Base-by-base conservation (phyloP, 331 rosid genomes). In the Stylosanthes scabra region DNA sequence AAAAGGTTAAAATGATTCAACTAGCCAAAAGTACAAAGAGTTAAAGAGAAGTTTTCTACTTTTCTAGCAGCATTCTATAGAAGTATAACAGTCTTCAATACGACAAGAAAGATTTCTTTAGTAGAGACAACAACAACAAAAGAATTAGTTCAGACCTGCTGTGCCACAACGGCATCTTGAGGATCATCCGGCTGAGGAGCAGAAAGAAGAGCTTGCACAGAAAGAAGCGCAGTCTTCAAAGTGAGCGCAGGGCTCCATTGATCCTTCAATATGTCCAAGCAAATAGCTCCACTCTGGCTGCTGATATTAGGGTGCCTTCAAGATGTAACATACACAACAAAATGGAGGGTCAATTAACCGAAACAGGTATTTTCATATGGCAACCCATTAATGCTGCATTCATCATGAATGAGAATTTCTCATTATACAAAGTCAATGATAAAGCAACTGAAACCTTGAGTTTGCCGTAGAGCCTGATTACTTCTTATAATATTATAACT, bases 181-280 rank as follows among this genome's bases (percentile, higher is more conserved):
- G 99, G 99, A 87, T 95, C 97, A 88, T 91, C 99, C 5, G 99
- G 97, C 77, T 87, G 88, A 74, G 99, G 99, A 54, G 99, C 93
- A 78, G 99, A 95, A 58, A 95, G 97, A 68, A 95, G 84, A 13
- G 99, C 99, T 84, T 95, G 97, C 66, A 95, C 90, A 56, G 99
- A 95, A 61, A 95, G 97, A 58, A 95, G 96, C 15, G 99, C 99
- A 7, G 99, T 95, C 83, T 95, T 95, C 85, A 95, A 77, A 49
- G 99, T 95, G 63, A 91, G 93, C 49, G 99, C 97, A n/a, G 99
- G 99, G 83, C 99, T 95, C 99, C 99, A 95, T 64, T 95, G 99
- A 62, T 95, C 97, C 78, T 95, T 95, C 89, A 95, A 87, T 72
- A 95, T 87, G 78, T 95, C 99, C 47, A 95, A 85, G 84, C 99